Base-by-base conservation (phyloP, 345 rosid species). In the Nephelium lappaceum region DNA sequence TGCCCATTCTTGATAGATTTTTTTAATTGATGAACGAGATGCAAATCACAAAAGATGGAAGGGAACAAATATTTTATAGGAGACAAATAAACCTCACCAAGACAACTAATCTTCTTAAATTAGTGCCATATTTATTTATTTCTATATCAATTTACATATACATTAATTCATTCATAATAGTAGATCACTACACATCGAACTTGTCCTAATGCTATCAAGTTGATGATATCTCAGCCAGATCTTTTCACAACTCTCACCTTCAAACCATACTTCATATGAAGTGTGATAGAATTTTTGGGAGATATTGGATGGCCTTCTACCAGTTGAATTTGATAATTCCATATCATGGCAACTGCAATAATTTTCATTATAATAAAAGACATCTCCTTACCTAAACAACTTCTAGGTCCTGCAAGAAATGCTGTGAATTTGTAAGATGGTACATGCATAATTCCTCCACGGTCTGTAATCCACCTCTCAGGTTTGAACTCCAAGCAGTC, bases 401-500 rank as follows among this genome's bases (percentile, higher is more conserved):
- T 84, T 42, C 80, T 81, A 0, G 86, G 84, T 21, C 84, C 82
- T 66, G 80, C 57, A 63, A 67, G 38, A 25, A 81, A 81, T 7
- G 82, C 69, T 5, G 68, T 45, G 58, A 47, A 78, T 39, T 74
- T 78, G 64, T 81, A 47, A 36, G 84, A 78, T 11, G 86, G 84
- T 2, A 78, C 79, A 9, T 70, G 70, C 2, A 39, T 6, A 27
- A 84, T 66, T 3, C 69, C 69, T 16, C 86, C 86, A 27, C 51
- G 31, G 6, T 70, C 84, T 0, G 78, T 67, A 69, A 84, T 76
- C 83, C 87, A 81, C 38, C 85, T 81, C 66, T 81, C 83, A 0
- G 83, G 83, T 53, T 81, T 81, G 79, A 84, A 84, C 18, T 81
- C 77, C 25, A 47, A 11, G 25, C 83, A 81, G 21, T 81, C 87